Percentiles rank a stretch among this genome's conserved stretches.
phyloP scores from a whole-genome alignment of 2,329 filamentous ascomycete species.

The Graphiopsis chlorocephala region DNA sequence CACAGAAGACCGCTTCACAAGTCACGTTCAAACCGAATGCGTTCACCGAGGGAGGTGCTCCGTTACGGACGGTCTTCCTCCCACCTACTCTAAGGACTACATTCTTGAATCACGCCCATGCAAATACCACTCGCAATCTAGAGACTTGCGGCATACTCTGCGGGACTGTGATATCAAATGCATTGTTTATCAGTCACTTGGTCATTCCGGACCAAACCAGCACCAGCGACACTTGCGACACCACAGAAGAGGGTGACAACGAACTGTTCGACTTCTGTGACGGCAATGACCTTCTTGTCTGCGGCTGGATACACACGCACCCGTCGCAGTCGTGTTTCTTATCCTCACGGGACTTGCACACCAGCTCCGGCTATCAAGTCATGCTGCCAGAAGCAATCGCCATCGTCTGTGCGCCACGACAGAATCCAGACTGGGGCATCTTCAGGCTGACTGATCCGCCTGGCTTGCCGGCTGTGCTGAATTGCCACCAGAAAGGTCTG shows the following conservation, averaged over 20 bases:
- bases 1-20: constrained; percentile 2
- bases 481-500: constrained; percentile 72
- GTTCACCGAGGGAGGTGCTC: constrained; percentile 83
- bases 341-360: constrained; percentile 91
- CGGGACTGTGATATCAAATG: constrained; percentile 86
- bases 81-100: constrained; percentile 68
- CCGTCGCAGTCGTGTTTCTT: constrained; percentile 97
- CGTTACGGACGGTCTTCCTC: constrained; percentile 83
- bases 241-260: constrained; percentile 68
- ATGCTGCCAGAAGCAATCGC: constrained; percentile 97
- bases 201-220: constrained; percentile 88
- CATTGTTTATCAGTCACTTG: constrained; percentile 83
- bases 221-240: constrained; percentile 93
- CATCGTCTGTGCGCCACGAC: constrained; percentile 89
- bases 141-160: constrained; percentile 96
- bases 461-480: constrained; percentile 78
- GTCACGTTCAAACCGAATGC: constrained; percentile 76
- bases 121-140: constrained; percentile 77
- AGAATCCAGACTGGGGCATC: constrained; percentile 75
- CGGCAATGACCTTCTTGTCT: constrained; percentile 74
- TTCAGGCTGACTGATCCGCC: constrained; percentile 93
- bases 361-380: constrained; percentile 88
- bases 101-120: constrained; percentile 71
- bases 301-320: constrained; percentile 98
- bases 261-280: constrained; percentile 88